phyloP scores from a whole-genome alignment of 164 flowering plant species.

The Aristolochia fimbriata region DNA sequence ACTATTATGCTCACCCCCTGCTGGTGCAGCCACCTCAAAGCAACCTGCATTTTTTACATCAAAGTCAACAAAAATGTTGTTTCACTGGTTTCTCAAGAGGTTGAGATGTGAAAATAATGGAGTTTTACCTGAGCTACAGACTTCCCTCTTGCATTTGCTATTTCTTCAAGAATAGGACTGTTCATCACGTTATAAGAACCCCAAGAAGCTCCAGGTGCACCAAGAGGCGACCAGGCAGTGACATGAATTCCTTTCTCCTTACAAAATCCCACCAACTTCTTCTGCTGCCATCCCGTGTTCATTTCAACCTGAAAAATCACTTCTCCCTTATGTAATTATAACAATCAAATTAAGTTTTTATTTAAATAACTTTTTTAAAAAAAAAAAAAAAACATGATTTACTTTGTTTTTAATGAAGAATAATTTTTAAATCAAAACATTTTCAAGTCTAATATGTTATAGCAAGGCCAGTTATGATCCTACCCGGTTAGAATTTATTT shows the following conservation, averaged over 20 bases:
- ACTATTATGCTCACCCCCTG: constrained; percentile 20
- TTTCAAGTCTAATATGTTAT: too few relatives aligned
- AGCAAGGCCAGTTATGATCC: too few relatives aligned
- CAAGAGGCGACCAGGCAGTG: constrained; percentile 27
- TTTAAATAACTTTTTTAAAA: too few relatives aligned
- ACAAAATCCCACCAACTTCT: constrained; percentile 19
- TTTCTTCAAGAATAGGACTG: constrained; percentile 12
- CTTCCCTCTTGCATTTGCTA: constrained; percentile 21
- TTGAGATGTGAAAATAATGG: neutral
- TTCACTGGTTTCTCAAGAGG: neutral
- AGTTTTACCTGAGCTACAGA: constrained; percentile 22
- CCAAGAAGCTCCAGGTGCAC: constrained; percentile 16
- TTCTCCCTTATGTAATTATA: too few relatives aligned
- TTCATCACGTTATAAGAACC: constrained; percentile 17
- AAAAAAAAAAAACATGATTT: too few relatives aligned
- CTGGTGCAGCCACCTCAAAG: constrained; percentile 22
- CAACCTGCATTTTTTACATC: constrained; percentile 8
- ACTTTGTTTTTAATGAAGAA: too few relatives aligned
- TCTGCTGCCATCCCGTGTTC: constrained; percentile 24
- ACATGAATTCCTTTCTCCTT: constrained; percentile 14
- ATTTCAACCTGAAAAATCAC: constrained; percentile 15
- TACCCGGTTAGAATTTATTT: too few relatives aligned
- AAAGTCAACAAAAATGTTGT: neutral
- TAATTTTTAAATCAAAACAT: too few relatives aligned
- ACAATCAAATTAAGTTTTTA: too few relatives aligned